Evolutionary conservation across 164 flowering plant genomes (phyloP).

Genomic region (Vitis vinifera): ASM3070453v1 NC_081815.1:907501-908000

Average conservation of each 20-base stretch:
- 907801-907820: background rate
- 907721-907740: constrained; percentile 88
- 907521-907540: too few relatives aligned
- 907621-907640: constrained; percentile 91
- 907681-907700: constrained; percentile 82
- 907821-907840: constrained; percentile 1
- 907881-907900: background rate
- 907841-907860: background rate
- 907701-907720: constrained; percentile 71
- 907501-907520: too few relatives aligned
- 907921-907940: too few relatives aligned
- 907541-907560: too few relatives aligned
- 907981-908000: too few relatives aligned
- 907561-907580: too few relatives aligned
- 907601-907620: background rate
- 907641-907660: constrained; percentile 99
- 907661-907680: constrained; percentile 97
- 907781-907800: constrained; percentile 48
- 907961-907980: too few relatives aligned
- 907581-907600: background rate
- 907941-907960: too few relatives aligned
- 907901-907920: too few relatives aligned
- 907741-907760: constrained; percentile 88
- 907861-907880: background rate
- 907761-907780: constrained; percentile 77